Conservation (phyloP, 257 asterid species). For the Ajuga chamaepitys region DNA sequence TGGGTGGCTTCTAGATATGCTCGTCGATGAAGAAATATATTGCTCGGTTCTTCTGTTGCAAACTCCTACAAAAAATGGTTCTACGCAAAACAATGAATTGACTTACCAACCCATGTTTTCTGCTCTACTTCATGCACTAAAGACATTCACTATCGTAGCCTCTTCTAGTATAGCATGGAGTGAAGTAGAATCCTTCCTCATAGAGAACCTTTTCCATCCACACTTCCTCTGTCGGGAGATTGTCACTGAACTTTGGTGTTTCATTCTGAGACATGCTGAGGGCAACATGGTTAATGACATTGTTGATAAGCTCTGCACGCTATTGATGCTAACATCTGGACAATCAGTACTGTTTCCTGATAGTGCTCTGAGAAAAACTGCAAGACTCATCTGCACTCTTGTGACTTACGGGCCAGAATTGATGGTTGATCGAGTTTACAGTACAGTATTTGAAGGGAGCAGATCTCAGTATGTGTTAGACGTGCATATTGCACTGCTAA, state of each 20-base stretch:
- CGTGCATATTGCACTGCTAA: constrained; percentile 55
- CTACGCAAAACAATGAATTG: constrained; percentile 41
- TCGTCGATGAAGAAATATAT: constrained; percentile 61
- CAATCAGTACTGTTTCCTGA: constrained; percentile 46
- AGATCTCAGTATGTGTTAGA: constrained; percentile 31
- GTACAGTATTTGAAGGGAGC: constrained; percentile 35
- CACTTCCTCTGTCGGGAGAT: constrained; percentile 80
- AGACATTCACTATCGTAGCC: constrained; percentile 66
- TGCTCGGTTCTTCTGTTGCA: constrained; percentile 46
- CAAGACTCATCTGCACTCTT: constrained; percentile 58
- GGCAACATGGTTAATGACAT: constrained; percentile 36
- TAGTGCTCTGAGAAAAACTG: constrained; percentile 58
- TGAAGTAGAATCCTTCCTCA: constrained; percentile 64
- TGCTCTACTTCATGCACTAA: constrained; percentile 52
- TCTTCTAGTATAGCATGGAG: constrained; percentile 69
- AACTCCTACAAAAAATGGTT: constrained; percentile 29
- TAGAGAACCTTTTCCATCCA: constrained; percentile 77
- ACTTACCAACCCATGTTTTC: constrained; percentile 51
- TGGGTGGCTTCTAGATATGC: constrained; percentile 74
- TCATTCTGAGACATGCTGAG: constrained; percentile 73
- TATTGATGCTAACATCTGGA: constrained; percentile 41
- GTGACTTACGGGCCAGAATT: constrained; percentile 48
- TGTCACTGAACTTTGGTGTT: constrained; percentile 83
- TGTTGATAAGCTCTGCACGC: constrained; percentile 51
- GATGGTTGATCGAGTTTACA: constrained; percentile 58